Conservation (phyloP, 2,329 filamentous ascomycete genomes). For the Aureobasidium sp. region DNA sequence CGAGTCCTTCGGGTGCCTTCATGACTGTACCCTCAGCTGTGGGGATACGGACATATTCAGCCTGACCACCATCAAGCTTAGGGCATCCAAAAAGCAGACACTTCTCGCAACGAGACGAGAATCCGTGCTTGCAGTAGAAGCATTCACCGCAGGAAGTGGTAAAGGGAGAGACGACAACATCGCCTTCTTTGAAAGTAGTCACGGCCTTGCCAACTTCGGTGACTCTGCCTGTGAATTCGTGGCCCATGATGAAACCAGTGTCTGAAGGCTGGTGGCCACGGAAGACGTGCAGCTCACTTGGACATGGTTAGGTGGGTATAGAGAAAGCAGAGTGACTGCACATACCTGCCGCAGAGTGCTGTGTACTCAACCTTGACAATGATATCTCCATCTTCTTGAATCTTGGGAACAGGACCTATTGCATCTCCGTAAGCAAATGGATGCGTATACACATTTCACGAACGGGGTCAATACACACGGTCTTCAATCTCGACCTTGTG, state of each 20-base stretch:
- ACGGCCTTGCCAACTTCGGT: slow-evolving; percentile 60
- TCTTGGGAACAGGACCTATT: slow-evolving; percentile 55
- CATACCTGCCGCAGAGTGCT: slow-evolving; percentile 79
- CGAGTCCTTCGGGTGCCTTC: slow-evolving; percentile 61
- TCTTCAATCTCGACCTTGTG: slow-evolving; percentile 67
- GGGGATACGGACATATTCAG: slow-evolving; percentile 57
- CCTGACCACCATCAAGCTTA: slow-evolving; percentile 23
- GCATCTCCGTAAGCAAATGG: background rate
- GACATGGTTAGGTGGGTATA: background rate
- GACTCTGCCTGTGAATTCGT: slow-evolving; percentile 78
- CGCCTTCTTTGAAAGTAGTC: slow-evolving; percentile 60
- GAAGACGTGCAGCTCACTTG: slow-evolving; percentile 76
- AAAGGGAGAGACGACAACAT: slow-evolving; percentile 75
- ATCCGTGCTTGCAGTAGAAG: slow-evolving; percentile 75
- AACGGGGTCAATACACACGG: slow-evolving; percentile 28
- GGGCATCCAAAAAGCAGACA: slow-evolving; percentile 62
- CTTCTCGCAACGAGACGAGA: slow-evolving; percentile 68
- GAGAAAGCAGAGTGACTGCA: slow-evolving; percentile 15
- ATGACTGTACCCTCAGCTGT: slow-evolving; percentile 73
- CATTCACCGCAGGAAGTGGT: slow-evolving; percentile 70
- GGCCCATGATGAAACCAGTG: slow-evolving; percentile 63
- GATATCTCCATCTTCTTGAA: slow-evolving; percentile 64
- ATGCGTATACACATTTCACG: background rate
- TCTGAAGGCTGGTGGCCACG: slow-evolving; percentile 67
- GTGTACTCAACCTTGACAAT: slow-evolving; percentile 77